phyloP scores from a whole-genome alignment of 2,329 filamentous ascomycete species.

The Penicillium rolfsii region DNA sequence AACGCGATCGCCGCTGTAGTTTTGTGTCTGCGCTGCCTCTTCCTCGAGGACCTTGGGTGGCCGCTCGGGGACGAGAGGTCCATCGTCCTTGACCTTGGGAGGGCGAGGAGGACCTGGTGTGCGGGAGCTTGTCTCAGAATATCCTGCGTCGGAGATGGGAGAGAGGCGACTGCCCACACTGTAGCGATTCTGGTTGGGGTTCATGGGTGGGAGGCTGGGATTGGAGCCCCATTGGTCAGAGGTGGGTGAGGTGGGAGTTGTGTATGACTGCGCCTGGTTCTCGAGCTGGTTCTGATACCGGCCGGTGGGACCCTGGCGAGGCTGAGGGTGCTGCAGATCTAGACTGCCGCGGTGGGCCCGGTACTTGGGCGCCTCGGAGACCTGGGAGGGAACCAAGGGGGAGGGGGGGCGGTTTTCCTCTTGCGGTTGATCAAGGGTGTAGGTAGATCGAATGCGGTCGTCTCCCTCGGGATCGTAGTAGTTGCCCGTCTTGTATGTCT shows the following conservation, averaged over 20 bases:
- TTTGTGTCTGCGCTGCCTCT: conserved; percentile 30
- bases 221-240: conserved; percentile 53
- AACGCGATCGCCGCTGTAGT: conserved; percentile 40
- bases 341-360: conserved; percentile 66
- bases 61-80: conserved; percentile 60
- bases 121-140: conserved; percentile 48
- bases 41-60: conserved; percentile 46
- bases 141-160: conserved; percentile 52
- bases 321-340: conserved; percentile 67
- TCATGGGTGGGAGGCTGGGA: conserved; percentile 43
- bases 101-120: conserved; percentile 51
- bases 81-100: conserved; percentile 60
- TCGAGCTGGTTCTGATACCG: conserved; percentile 66
- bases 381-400: conserved; percentile 63
- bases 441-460: conserved; percentile 49
- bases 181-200: conserved; percentile 39
- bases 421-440: conserved; percentile 45
- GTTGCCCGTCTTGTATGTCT: conserved; percentile 55
- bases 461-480: conserved; percentile 52
- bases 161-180: conserved; percentile 48
- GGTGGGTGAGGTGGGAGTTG: conserved; percentile 43
- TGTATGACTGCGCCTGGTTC: conserved; percentile 61
- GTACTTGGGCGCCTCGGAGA: conserved; percentile 64
- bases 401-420: conserved; percentile 59
- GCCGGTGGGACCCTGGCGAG: conserved; percentile 63